Base-by-base conservation (phyloP, 2,329 filamentous ascomycete species). In the Neonectria punicea region DNA sequence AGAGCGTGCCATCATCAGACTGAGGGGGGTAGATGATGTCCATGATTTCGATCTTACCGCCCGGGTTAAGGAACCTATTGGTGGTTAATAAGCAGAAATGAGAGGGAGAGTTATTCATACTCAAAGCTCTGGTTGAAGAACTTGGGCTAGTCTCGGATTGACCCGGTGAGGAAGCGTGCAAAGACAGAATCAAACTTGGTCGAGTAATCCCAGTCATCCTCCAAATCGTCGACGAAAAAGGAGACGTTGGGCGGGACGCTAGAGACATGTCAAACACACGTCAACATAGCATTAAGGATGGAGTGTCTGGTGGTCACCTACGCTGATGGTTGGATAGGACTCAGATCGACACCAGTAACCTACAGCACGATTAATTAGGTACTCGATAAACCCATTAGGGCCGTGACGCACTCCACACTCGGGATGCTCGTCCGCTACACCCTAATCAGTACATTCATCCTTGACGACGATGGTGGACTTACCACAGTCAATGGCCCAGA, bases 401-500 rank as follows among this genome's bases (percentile, higher is more conserved):
- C 4, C 0, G 5, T 1, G 10, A 44, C 59, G 6, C 5, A 69
- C 66, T 39, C 68, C 53, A 4, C 53, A 58, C 8, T 64, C 66
- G 1, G 66, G 67, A 32, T 68, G 63, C 7, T 68, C 66, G 41
- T 69, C 66, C 22, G 58, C 63, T 68, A 16, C 2, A 13, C 2
- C 1, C 1, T 30, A 22, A 28, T 68, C 7, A 68, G 8, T 43
- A 16, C 9, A 14, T 18, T 6, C 5, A 47, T 5, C 2, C 16
- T 13, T 0, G 25, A n/a, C 9, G 0, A 14, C 2, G 0, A 13
- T 2, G 2, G 6, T 10, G 0, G 20, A 14, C 3, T 2, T 14
- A 60, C 66, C 67, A 25, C 66, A 68, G 2, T 68, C 67, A 10
- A 68, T 68, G 3, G 67, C 58, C 66, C 63, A 67, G 20, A 67